Evolutionary conservation across 2,329 filamentous ascomycete genomes (phyloP), one percentile per base, ranked within the genome.

Genomic region (Alternaria viburni): DNA sequence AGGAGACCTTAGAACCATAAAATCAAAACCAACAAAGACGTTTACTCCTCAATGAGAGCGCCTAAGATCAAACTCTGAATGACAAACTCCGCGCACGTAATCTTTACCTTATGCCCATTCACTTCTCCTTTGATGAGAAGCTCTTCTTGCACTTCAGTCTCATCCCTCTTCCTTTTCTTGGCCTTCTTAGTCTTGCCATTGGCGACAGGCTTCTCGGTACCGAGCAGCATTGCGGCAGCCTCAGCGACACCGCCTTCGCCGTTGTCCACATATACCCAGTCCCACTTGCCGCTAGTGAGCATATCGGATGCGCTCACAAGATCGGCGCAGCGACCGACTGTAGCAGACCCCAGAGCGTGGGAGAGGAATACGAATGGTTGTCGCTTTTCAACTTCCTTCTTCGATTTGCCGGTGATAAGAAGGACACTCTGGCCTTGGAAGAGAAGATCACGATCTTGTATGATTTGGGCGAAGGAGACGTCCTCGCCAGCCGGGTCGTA

Each of bases 21-120:
- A 28, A 28, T 28, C 26, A 28, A 28, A 28, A 30, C 21, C 32
- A 23, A 15, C 17, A 52, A 41, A 36, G 7, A 26, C 44, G 46
- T 30, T 59, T n/a, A 76, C 54, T 88, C 86, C 65, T 92, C 90
- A 56, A 93, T 87, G 69, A 97, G 81, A 64, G 89, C 88, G 1
- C 94, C 95, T 54, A 97, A 79, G 67, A 99, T 97, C 62, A 98
- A 83, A 78, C 93, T 97, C 83, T 99, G 95, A 59, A 97, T 90
- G 21, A 98, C 89, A 75, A 95, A 89, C 80, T 98, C 95, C 77
- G 96, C 91, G 59, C 90, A 91, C 56, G 97, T 86, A 47, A 96
- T 86, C 66, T 86, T 87, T 41, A 93, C 83, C 64, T 81, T 86
- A 70, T 85, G 83, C 12, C 84, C 82, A 46, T 81, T 74, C 15